A percentile compares a stretch with the other conserved stretches of the same genome.
Conservation (phyloP, 2,329 filamentous ascomycete genomes). For the Domatiomyces globalis region DNA sequence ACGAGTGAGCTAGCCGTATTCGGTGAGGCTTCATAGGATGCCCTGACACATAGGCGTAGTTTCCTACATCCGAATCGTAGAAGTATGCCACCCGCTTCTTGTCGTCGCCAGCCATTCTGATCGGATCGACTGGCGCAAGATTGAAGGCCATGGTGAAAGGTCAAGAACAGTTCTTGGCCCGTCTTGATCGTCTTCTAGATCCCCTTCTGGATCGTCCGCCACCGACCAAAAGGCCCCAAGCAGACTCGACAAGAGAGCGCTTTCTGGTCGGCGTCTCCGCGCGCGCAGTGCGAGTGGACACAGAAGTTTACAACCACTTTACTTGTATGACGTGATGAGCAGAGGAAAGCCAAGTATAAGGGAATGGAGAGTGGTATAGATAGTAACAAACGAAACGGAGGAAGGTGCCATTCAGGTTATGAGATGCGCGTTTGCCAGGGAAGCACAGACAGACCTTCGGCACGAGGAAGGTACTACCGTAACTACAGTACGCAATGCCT, state of each 20-base stretch:
- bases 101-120: conserved; percentile 36
- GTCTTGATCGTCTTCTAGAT: background rate
- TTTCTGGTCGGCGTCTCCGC: background rate
- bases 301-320: background rate
- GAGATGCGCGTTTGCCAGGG: background rate
- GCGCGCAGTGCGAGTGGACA: background rate
- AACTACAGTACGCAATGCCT: background rate
- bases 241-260: background rate
- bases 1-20: conserved; percentile 51
- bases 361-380: background rate
- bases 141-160: conserved; percentile 34
- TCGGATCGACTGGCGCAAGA: conserved; percentile 38
- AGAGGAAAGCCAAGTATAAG: background rate
- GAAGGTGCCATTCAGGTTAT: background rate
- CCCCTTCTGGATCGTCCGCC: background rate
- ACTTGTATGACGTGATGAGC: background rate
- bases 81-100: conserved; percentile 92
- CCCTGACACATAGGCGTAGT: conserved; percentile 83
- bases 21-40: conserved; percentile 55
- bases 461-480: background rate
- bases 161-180: background rate
- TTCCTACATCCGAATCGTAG: conserved; percentile 95
- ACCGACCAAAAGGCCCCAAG: background rate
- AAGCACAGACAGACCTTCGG: background rate
- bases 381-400: background rate